A percentile compares a stretch with the other conserved stretches of the same genome.
Conservation (phyloP, 163 green algal genomes). For the Scenedesmus sp. region DNA sequence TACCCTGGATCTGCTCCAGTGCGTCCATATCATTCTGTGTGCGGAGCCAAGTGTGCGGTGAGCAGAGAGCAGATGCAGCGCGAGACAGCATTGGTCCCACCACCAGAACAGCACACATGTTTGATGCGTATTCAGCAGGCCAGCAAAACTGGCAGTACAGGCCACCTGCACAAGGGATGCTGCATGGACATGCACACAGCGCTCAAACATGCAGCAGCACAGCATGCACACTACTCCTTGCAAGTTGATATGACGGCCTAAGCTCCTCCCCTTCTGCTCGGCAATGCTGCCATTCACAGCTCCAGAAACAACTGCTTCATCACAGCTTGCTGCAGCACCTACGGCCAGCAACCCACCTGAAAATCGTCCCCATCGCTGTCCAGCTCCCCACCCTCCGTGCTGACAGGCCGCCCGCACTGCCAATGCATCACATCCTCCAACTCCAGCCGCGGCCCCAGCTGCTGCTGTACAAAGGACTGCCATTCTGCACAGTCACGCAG, state of each 20-base stretch:
- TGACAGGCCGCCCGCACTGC: constrained; percentile 85
- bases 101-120: no score
- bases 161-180: neutral
- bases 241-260: neutral
- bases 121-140: no score
- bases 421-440: constrained; percentile 80
- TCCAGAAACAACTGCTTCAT: neutral
- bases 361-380: constrained; percentile 76
- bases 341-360: constrained; percentile 57
- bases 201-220: neutral
- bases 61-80: neutral
- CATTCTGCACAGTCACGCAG: constrained; percentile 66
- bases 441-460: constrained; percentile 69
- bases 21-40: constrained; percentile 57
- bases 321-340: neutral
- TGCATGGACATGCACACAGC: neutral
- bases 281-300: neutral
- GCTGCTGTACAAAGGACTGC: constrained; percentile 62
- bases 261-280: neutral
- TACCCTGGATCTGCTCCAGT: constrained; percentile 59
- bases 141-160: no score
- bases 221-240: neutral
- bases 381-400: constrained; percentile 61
- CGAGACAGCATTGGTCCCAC: no score
- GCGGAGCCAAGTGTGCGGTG: neutral